phyloP scores from a whole-genome alignment of 2,329 filamentous ascomycete species.

The Thielaviopsis populi region DNA sequence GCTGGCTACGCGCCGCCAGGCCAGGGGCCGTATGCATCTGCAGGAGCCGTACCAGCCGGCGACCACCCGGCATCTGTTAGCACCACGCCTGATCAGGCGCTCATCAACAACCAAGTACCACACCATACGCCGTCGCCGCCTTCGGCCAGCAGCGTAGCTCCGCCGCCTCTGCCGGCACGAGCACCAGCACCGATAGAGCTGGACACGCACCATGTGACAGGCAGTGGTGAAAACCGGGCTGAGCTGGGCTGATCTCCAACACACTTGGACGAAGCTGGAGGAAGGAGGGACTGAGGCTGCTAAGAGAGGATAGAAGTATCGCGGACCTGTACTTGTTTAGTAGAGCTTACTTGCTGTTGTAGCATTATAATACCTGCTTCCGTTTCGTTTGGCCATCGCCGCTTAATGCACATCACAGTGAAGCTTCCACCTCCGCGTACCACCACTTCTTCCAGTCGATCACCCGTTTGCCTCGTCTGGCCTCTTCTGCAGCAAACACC shows the following conservation, averaged over 20 bases:
- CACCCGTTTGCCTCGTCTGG: constrained; percentile 52
- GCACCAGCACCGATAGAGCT: constrained; percentile 20
- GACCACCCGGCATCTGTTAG: background rate
- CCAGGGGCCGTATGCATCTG: constrained; percentile 20
- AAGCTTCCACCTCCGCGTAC: constrained; percentile 28
- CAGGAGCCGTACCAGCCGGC: background rate
- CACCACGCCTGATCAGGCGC: background rate
- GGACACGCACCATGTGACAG: constrained; percentile 22
- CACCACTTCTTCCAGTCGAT: constrained; percentile 69
- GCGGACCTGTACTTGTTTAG: constrained; percentile 2
- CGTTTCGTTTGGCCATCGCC: background rate
- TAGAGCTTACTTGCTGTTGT: background rate
- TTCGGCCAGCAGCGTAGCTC: background rate
- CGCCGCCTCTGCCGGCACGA: background rate
- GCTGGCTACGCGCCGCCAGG: constrained; percentile 22
- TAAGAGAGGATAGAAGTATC: background rate
- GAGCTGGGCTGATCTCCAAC: constrained; percentile 20
- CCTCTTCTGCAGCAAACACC: constrained; percentile 89
- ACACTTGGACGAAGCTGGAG: background rate
- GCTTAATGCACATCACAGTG: constrained; percentile 6
- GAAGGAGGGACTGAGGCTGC: background rate
- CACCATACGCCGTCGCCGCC: constrained; percentile 13
- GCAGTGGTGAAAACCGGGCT: constrained; percentile 24
- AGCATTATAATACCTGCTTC: background rate
- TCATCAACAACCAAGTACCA: background rate